Base-by-base conservation (phyloP, 2,329 filamentous ascomycete genomes). In the Penicillium sp. region DNA sequence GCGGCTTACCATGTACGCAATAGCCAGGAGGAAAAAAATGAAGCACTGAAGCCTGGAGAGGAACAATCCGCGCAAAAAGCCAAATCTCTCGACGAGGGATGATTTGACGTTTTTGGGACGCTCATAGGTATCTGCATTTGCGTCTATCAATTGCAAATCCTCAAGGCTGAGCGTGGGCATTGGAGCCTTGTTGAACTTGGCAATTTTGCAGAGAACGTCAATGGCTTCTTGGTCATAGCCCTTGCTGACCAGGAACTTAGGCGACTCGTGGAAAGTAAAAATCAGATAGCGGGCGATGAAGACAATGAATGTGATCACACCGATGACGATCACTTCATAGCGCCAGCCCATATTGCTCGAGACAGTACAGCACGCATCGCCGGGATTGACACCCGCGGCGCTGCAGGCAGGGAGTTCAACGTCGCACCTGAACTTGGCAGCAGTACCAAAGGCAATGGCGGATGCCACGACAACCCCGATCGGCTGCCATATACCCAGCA, bases 331-430 rank as follows among this genome's bases (percentile, higher is more conserved):
- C 8, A 52, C 49, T 23, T 47, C 42, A n/a, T 56, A 56, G 28
- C 53, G 34, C 53, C 53, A 56, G n/a, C 49, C 49, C 49, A 56
- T 56, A 23, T 56, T 56, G 49, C 53, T 56, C n/a, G 53, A 49
- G 3, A 56, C 38, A 2, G 49, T 47, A 46, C 53, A 56, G 33
- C 53, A 52, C 13, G 36, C 45, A 12, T 52, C 49, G 6, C 46
- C 49, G 16, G 53, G 26, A 3, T 16, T 41, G 26, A 47, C 49
- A 7, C 36, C n/a, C n/a, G n/a, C n/a, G n/a, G n/a, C 42, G 28
- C 38, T 49, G 16, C 53, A 56, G 9, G 53, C 53, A 6, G 53
- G 53, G 7, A 56, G 31, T 28, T 45, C 42, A 15, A 52, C 53
- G 23, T 50, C 45, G 47, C 49, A 56, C 16, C 53, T 42, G 29